Conservation (phyloP, 768 basidiomycete genomes). For the Lactarius hengduanensis region DNA sequence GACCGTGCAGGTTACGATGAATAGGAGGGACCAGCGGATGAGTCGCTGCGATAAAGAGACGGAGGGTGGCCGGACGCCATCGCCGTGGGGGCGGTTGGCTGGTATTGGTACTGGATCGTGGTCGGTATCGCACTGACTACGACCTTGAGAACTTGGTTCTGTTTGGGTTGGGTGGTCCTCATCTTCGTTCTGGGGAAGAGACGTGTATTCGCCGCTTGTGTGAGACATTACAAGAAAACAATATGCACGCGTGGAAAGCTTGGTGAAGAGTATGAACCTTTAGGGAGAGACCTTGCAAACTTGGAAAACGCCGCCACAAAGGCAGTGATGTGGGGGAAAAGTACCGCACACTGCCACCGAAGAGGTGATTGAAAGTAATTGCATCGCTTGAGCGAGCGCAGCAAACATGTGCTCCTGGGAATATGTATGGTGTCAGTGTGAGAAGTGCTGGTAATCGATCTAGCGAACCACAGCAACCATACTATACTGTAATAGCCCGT, state of each 20-base stretch:
- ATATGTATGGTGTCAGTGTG: not conserved
- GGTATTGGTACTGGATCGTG: not conserved
- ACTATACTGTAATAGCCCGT: not conserved
- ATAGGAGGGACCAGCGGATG: conserved; percentile 1
- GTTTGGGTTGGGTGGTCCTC: not conserved
- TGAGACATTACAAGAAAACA: not conserved
- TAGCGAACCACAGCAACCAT: not conserved
- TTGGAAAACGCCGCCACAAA: not conserved
- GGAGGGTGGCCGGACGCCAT: not conserved
- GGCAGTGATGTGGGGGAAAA: not conserved
- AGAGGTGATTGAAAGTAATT: not conserved
- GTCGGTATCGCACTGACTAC: not conserved
- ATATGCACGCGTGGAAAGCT: not conserved
- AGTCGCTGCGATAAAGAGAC: not conserved
- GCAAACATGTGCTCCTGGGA: not conserved
- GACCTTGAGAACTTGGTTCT: not conserved
- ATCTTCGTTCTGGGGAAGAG: not conserved
- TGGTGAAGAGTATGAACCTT: not conserved
- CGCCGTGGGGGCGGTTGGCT: not conserved
- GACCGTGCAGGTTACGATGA: not conserved
- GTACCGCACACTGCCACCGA: not conserved
- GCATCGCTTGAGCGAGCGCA: not conserved
- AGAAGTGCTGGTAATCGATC: not conserved
- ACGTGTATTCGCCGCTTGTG: not conserved
- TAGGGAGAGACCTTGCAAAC: not conserved